These are phyloP conservation scores for Phialocephala sp. DNA, from an alignment of 2,329 filamentous ascomycete genomes.

Conservation along the genomic window DNA sequence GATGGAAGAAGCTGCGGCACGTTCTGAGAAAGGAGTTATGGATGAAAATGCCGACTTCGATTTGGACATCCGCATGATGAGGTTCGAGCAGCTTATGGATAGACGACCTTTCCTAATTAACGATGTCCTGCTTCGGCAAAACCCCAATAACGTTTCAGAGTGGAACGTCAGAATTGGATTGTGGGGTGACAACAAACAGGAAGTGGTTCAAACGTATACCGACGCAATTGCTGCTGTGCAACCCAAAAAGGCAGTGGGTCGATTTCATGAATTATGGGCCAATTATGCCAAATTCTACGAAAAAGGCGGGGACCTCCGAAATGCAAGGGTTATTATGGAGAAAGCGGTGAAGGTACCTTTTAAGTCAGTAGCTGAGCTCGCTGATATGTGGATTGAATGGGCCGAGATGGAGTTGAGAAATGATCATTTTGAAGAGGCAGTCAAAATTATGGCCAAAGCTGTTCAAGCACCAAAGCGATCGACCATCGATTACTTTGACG, in stretches of 20 bases:
- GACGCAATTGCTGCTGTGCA: conserved; percentile 91
- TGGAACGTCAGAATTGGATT: conserved; percentile 97
- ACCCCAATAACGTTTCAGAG: conserved; percentile 93
- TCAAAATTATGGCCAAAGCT: conserved; percentile 96
- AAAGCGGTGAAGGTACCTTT: conserved; percentile 98
- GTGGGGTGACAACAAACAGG: conserved; percentile 91
- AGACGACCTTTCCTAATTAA: conserved; percentile 94
- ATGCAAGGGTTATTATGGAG: conserved; percentile 91
- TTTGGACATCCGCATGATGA: conserved; percentile 94
- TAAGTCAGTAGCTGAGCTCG: conserved; percentile 95
- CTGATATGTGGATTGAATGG: conserved; percentile 99
- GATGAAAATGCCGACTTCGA: conserved; percentile 91
- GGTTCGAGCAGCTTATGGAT: conserved; percentile 98
- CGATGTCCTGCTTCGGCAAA: conserved; percentile 92
- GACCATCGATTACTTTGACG: conserved; percentile 99
- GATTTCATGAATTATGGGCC: conserved; percentile 93
- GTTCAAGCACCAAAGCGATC: conserved; percentile 96
- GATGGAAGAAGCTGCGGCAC: conserved; percentile 83
- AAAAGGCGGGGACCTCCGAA: conserved; percentile 79
- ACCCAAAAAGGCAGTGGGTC: conserved; percentile 91
- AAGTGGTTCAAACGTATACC: conserved; percentile 93
- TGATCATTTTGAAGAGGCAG: conserved; percentile 93
- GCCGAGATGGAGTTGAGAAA: conserved; percentile 96
- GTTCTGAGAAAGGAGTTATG: conserved; percentile 77
- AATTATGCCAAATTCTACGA: conserved; percentile 99